Percentiles rank a stretch among this genome's conserved stretches.
Conservation (phyloP, 2,329 filamentous ascomycete species). For the Phialemoniopsis sp. region DNA sequence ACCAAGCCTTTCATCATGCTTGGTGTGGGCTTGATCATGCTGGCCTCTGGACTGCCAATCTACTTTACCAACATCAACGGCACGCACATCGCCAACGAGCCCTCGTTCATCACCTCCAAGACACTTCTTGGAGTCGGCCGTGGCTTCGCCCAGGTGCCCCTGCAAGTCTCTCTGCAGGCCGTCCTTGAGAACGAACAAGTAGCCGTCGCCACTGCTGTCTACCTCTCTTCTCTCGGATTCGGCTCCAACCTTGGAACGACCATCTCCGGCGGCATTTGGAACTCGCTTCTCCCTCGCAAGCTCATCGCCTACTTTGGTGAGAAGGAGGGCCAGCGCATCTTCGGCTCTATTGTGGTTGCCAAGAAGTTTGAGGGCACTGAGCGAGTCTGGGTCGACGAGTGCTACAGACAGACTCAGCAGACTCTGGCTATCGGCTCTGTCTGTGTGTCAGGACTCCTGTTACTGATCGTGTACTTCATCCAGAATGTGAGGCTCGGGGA, state of each 20-base stretch:
- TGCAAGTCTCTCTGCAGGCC: slow-evolving; percentile 28
- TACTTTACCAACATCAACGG: slow-evolving; percentile 8
- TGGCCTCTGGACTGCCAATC: slow-evolving; percentile 26
- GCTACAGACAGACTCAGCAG: too few relatives aligned
- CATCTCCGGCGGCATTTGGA: slow-evolving; percentile 30
- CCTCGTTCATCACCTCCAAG: slow-evolving; percentile 27
- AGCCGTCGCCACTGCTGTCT: slow-evolving; percentile 27
- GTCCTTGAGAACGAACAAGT: slow-evolving; percentile 26
- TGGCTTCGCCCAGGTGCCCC: slow-evolving; percentile 25
- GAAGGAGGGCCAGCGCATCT: slow-evolving; percentile 12
- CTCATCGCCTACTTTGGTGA: slow-evolving; percentile 16
- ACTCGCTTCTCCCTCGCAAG: slow-evolving; percentile 18
- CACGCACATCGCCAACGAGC: slow-evolving; percentile 20
- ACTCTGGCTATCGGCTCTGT: too few relatives aligned
- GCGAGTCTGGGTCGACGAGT: too few relatives aligned
- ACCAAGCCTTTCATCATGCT: slow-evolving; percentile 24
- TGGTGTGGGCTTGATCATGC: slow-evolving; percentile 25
- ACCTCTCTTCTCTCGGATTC: slow-evolving; percentile 27
- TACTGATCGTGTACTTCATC: too few relatives aligned
- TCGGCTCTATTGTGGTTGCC: slow-evolving; percentile 1
- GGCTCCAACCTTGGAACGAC: slow-evolving; percentile 24
- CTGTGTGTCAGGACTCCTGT: too few relatives aligned
- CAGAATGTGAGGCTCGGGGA: too few relatives aligned
- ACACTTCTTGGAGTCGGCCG: slow-evolving; percentile 26
- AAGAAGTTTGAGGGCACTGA: too few relatives aligned